Percentiles rank a stretch among this genome's conserved stretches.
phyloP scores from a whole-genome alignment of 768 basidiomycete species.

The Rickenella mellea region DNA sequence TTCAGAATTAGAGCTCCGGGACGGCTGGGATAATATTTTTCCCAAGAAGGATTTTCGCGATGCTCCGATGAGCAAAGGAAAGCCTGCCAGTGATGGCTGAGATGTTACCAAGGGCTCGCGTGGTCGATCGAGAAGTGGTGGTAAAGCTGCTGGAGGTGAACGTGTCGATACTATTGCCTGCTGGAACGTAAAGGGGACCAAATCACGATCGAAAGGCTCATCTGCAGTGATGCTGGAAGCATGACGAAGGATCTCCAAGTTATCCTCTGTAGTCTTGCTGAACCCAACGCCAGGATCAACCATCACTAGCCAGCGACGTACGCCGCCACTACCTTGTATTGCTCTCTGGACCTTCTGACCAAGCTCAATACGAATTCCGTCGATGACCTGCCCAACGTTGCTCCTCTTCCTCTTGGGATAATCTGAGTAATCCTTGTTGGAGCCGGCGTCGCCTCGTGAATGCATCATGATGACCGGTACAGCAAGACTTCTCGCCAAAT shows the following conservation, averaged over 20 bases:
- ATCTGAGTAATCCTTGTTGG: conserved; percentile 54
- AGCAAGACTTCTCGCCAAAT: conserved; percentile 47
- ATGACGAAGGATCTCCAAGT: conserved; percentile 56
- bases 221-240: conserved; percentile 38
- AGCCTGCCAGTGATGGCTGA: conserved; percentile 32
- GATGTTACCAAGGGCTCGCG: conserved; percentile 2
- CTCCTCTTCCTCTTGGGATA: conserved; percentile 34
- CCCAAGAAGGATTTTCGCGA: conserved; percentile 86
- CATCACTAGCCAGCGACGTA: conserved; percentile 83
- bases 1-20: conserved; percentile 11
- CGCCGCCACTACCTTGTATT: conserved; percentile 57
- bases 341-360: conserved; percentile 56
- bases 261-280: conserved; percentile 74
- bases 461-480: conserved; percentile 93
- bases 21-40: conserved; percentile 40
- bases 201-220: conserved; percentile 1
- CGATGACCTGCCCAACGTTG: conserved; percentile 34
- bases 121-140: neutral
- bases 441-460: conserved; percentile 74
- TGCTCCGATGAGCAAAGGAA: conserved; percentile 64
- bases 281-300: conserved; percentile 93
- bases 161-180: conserved; percentile 7
- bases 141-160: conserved; percentile 31
- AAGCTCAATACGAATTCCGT: conserved; percentile 64
- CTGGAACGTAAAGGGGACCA: conserved; percentile 1